A percentile compares a stretch with the other conserved stretches of the same genome.
Conservation (phyloP, 768 basidiomycete species). For the Phylloporus sp. region DNA sequence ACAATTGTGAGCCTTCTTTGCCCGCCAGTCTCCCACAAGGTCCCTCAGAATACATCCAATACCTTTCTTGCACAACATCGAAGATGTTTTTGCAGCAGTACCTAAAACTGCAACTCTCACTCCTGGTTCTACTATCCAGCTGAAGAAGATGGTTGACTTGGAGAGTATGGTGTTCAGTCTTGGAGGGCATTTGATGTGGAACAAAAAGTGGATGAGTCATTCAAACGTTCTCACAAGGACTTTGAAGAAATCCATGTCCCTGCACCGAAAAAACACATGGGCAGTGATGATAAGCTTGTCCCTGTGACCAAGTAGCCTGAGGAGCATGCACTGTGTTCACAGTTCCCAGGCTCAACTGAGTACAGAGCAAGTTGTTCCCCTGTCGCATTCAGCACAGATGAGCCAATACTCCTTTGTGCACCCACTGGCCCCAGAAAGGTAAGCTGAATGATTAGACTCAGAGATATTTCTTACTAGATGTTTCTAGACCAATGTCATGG, state of each 20-base stretch:
- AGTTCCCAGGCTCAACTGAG: conserved; percentile 75
- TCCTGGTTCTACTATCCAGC: conserved; percentile 83
- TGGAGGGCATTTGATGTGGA: conserved; percentile 96
- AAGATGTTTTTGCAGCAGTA: conserved; percentile 40
- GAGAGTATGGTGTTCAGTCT: conserved; percentile 95
- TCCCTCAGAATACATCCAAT: no score
- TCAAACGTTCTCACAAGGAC: conserved; percentile 94
- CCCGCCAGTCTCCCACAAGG: no score
- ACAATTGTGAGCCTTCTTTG: no score
- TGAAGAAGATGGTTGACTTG: conserved; percentile 81
- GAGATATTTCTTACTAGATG: conserved; percentile 10
- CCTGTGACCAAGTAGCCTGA: conserved; percentile 68
- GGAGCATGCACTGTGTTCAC: conserved; percentile 86
- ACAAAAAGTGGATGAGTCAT: conserved; percentile 98
- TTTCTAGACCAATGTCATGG: conserved; percentile 90
- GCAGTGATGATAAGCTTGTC: conserved; percentile 63
- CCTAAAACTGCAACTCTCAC: conserved; percentile 84
- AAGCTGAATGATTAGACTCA: conserved; percentile 16
- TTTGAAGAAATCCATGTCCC: conserved; percentile 98
- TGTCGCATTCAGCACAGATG: conserved; percentile 89
- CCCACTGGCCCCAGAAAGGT: conserved; percentile 99
- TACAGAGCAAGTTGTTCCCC: conserved; percentile 94
- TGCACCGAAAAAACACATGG: conserved; percentile 75
- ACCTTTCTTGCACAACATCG: no score
- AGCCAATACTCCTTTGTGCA: conserved; percentile 92